A percentile compares a stretch with the other conserved stretches of the same genome.
Conservation (phyloP, 1,139 yeast genomes). For the Yamadazyma atlantica region DNA sequence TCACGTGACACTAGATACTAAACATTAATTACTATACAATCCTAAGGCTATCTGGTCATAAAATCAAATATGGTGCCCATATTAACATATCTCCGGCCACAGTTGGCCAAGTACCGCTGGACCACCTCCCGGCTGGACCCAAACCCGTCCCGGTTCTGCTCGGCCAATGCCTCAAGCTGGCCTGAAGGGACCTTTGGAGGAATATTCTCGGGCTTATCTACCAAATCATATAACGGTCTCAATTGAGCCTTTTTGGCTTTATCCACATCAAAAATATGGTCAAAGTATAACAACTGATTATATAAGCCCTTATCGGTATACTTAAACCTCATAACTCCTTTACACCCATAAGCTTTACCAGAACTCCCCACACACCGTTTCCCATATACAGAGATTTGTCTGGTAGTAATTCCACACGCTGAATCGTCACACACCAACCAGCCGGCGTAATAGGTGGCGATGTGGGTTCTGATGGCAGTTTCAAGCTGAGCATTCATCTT, state of each 20-base stretch:
- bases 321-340: conserved; percentile 78
- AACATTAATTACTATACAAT: background rate
- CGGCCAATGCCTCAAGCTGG: conserved; percentile 70
- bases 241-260: conserved; percentile 62
- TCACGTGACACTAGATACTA: background rate
- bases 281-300: conserved; percentile 80
- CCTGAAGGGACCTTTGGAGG: conserved; percentile 50
- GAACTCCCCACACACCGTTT: conserved; percentile 72
- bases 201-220: conserved; percentile 19
- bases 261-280: conserved; percentile 78
- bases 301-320: conserved; percentile 81
- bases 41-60: conserved; percentile 24
- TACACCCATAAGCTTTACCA: conserved; percentile 68
- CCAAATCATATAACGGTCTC: conserved; percentile 44
- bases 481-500: conserved; percentile 74
- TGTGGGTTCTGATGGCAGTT: conserved; percentile 61
- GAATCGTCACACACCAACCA: conserved; percentile 84
- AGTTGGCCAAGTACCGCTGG: conserved; percentile 71
- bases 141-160: conserved; percentile 72
- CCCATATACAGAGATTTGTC: conserved; percentile 90
- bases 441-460: conserved; percentile 78
- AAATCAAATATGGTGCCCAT: conserved; percentile 79
- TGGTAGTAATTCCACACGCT: conserved; percentile 76
- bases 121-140: conserved; percentile 60
- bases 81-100: conserved; percentile 91